These are phyloP conservation scores for Cytospora mali DNA, from an alignment of 2,329 filamentous ascomycete genomes.

Conservation along the genomic window DNA sequence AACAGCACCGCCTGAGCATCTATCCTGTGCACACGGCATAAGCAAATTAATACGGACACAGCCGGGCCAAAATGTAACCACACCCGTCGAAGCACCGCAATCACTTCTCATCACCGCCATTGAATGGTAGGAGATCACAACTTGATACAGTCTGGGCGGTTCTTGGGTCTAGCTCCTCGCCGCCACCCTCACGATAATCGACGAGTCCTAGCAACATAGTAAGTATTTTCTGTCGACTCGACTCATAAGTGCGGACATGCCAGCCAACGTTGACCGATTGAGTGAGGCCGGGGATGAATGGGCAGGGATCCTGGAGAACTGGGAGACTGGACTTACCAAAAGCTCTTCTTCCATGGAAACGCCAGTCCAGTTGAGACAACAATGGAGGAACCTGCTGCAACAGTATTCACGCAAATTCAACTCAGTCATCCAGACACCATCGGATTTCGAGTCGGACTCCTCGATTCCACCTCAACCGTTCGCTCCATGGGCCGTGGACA, in stretches of 20 bases:
- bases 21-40: too few species aligned
- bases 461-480: not conserved
- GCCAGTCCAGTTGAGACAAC: not conserved
- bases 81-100: not conserved
- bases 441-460: not conserved
- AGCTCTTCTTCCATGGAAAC: not conserved
- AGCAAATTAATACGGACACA: not conserved
- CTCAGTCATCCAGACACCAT: not conserved
- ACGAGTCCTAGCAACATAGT: not conserved
- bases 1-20: not conserved
- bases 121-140: too few species aligned
- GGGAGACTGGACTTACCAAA: not conserved
- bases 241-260: not conserved
- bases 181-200: too few species aligned
- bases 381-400: not conserved
- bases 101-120: not conserved
- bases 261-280: not conserved
- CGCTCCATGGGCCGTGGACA: not conserved
- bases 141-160: too few species aligned
- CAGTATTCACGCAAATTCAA: not conserved
- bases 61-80: not conserved
- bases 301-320: not conserved
- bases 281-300: not conserved
- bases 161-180: too few species aligned
- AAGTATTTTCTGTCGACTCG: not conserved